Percentiles rank a stretch among this genome's conserved stretches.
Evolutionary conservation across 2,329 filamentous ascomycete species (phyloP).

Genomic region (Nothomitra cinnamomea): DNA sequence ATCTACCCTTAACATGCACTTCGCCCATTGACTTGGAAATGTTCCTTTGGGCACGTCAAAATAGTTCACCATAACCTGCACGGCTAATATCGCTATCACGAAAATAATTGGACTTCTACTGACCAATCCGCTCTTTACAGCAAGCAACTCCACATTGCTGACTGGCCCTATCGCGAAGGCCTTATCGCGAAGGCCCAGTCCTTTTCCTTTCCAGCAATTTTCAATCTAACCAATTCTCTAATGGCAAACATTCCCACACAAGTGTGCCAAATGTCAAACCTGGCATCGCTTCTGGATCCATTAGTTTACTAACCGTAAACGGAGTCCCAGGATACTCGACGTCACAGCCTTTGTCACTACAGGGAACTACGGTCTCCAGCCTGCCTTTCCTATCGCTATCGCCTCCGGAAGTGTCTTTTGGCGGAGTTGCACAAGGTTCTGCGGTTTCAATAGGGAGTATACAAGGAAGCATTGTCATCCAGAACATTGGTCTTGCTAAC

Average conservation of each 20-base stretch:
- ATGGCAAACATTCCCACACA: conserved; percentile 10
- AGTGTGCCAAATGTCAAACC: conserved; percentile 17
- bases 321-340: conserved; percentile 19
- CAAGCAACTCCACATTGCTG: conserved; percentile 23
- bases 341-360: not conserved
- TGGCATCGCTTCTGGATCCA: conserved; percentile 21
- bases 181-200: conserved; percentile 19
- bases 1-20: conserved; percentile 24
- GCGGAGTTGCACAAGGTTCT: conserved; percentile 22
- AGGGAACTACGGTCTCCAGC: conserved; percentile 22
- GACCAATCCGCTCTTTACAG: conserved; percentile 21
- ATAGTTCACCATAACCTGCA: conserved; percentile 21
- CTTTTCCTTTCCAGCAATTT: conserved; percentile 26
- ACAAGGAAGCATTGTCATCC: conserved; percentile 10
- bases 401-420: conserved; percentile 24
- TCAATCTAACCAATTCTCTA: conserved; percentile 18
- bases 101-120: conserved; percentile 22
- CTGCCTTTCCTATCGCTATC: conserved; percentile 21
- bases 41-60: conserved; percentile 20
- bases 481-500: conserved; percentile 22
- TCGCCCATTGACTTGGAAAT: conserved; percentile 24
- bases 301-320: conserved; percentile 24
- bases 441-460: not conserved
- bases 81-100: conserved; percentile 22
- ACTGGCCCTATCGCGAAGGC: conserved; percentile 20